phyloP scores from a whole-genome alignment of 495 filamentous ascomycete species.

The Annulohypoxylon bovei region DNA sequence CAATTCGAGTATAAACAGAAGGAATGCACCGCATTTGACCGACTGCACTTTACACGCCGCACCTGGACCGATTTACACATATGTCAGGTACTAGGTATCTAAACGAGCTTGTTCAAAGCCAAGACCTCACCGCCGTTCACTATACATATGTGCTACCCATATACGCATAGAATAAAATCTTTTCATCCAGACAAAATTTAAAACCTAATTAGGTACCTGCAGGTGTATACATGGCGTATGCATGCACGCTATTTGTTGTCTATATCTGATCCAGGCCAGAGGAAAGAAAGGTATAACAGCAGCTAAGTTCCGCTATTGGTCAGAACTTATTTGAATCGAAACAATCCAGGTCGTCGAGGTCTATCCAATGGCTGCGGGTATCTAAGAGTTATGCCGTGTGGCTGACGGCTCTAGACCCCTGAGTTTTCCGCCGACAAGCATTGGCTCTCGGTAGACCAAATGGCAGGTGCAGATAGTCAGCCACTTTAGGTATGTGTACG shows the following conservation, averaged over 20 bases:
- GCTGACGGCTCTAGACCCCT: slow-evolving; percentile 35
- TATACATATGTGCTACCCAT: slow-evolving; percentile 1
- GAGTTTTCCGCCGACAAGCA: not conserved
- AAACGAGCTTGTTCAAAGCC: slow-evolving; percentile 13
- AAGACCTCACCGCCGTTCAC: slow-evolving; percentile 39
- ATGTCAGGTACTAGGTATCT: not conserved
- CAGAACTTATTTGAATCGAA: slow-evolving; percentile 23
- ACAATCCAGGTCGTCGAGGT: slow-evolving; percentile 20
- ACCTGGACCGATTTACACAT: slow-evolving; percentile 15
- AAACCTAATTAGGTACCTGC: not conserved
- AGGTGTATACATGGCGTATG: slow-evolving; percentile 2
- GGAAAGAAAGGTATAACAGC: not conserved
- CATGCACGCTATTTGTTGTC: not conserved
- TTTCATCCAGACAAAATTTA: not conserved
- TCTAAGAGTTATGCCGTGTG: slow-evolving; percentile 30
- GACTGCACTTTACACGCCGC: slow-evolving; percentile 21
- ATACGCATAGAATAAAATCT: slow-evolving; percentile 4
- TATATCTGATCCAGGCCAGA: slow-evolving; percentile 6
- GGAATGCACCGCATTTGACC: slow-evolving; percentile 36
- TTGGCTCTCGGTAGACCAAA: slow-evolving; percentile 37
- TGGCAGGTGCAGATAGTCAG: slow-evolving; percentile 33
- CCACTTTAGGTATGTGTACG: slow-evolving; percentile 26
- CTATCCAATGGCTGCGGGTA: slow-evolving; percentile 26
- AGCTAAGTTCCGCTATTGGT: slow-evolving; percentile 27
- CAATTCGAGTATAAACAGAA: slow-evolving; percentile 12